These are phyloP conservation scores for Ceratopteris richardii DNA, from an alignment of 75 land plant genomes.

Conservation along the genomic window DNA sequence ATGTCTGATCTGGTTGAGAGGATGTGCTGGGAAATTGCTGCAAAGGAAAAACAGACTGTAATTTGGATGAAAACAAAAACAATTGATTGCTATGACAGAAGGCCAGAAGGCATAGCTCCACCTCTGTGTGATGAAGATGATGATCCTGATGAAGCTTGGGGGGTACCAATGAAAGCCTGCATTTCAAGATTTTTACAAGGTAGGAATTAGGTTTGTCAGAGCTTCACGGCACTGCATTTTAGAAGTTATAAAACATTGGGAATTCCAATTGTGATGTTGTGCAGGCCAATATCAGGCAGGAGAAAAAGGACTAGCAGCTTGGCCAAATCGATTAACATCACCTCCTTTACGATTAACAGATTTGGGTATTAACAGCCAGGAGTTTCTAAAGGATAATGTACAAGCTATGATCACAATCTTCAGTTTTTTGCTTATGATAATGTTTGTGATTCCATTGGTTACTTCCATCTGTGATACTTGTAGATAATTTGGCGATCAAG, in stretches of 20 bases:
- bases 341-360: conserved; percentile 81
- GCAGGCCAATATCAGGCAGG: conserved; percentile 11
- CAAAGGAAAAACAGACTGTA: conserved; percentile 68
- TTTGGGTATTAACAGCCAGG: conserved; percentile 36
- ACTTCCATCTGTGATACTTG: not conserved
- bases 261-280: not conserved
- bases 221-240: not conserved
- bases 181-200: conserved; percentile 56
- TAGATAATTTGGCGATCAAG: conserved; percentile 63
- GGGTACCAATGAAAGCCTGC: conserved; percentile 72
- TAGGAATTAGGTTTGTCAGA: no score
- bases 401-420: no score
- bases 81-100: conserved; percentile 62
- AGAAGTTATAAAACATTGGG: not conserved
- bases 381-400: conserved; percentile 70
- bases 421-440: not conserved
- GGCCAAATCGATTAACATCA: conserved; percentile 71
- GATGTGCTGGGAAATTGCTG: conserved; percentile 85
- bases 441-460: not conserved
- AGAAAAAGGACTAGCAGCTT: conserved; percentile 58
- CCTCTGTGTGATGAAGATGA: conserved; percentile 53
- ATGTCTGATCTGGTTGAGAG: conserved; percentile 61
- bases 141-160: conserved; percentile 62
- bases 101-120: conserved; percentile 51
- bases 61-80: conserved; percentile 75